phyloP scores from a whole-genome alignment of 2,329 filamentous ascomycete genomes.

The Botrytis tulipae region DNA sequence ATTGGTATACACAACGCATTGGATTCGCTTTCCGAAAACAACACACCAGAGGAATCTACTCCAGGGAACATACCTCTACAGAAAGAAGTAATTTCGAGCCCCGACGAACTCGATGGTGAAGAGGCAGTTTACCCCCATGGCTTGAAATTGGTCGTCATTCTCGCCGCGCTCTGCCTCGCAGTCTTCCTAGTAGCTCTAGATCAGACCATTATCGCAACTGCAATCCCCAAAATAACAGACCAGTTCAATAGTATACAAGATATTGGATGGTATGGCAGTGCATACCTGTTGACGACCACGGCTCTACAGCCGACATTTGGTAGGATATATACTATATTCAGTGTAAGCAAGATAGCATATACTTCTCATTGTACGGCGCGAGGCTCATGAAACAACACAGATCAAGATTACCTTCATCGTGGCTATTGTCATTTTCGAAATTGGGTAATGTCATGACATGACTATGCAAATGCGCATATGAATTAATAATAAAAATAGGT shows the following conservation, averaged over 20 bases:
- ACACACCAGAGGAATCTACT: not conserved
- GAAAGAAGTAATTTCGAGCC: not conserved
- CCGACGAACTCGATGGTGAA: conserved; percentile 11
- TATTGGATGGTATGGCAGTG: conserved; percentile 47
- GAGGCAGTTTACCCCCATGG: conserved; percentile 24
- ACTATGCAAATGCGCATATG: not conserved
- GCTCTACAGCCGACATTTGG: conserved; percentile 38
- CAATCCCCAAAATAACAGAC: conserved; percentile 43
- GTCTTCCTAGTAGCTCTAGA: conserved; percentile 38
- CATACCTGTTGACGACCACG: conserved; percentile 42
- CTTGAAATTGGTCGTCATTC: conserved; percentile 32
- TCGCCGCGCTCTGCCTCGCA: conserved; percentile 34
- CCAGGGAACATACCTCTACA: not conserved
- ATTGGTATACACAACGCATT: not conserved
- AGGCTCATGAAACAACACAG: conserved; percentile 8
- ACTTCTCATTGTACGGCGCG: not conserved
- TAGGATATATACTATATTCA: conserved; percentile 38
- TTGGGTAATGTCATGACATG: conserved; percentile 24
- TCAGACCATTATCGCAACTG: conserved; percentile 41
- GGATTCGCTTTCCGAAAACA: not conserved
- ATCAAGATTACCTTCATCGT: conserved; percentile 38
- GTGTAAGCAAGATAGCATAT: not conserved
- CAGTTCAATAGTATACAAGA: conserved; percentile 44
- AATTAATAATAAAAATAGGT: conserved; percentile 22
- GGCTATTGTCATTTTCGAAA: conserved; percentile 37